These are phyloP conservation scores for Withania somnifera DNA, from an alignment of 305 asterid genomes.

Conservation along the genomic window DNA sequence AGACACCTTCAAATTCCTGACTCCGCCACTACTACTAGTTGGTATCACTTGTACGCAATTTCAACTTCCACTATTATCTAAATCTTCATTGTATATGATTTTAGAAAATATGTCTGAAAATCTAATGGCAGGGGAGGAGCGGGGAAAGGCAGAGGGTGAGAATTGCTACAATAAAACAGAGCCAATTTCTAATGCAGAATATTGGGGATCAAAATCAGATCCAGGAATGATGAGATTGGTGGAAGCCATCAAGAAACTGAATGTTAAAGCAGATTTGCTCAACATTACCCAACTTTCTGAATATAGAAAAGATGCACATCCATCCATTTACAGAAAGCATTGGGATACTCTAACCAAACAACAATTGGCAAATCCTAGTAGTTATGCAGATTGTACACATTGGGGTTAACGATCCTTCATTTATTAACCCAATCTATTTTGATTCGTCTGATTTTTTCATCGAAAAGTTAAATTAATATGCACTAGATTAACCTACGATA, in stretches of 20 bases:
- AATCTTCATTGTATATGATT: background rate
- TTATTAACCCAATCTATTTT: background rate
- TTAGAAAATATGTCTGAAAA: background rate
- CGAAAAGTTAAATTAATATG: background rate
- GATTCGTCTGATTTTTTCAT: background rate
- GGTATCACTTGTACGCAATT: background rate
- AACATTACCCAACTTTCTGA: constrained; percentile 50
- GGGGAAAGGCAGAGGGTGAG: constrained; percentile 19
- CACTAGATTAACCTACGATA: background rate
- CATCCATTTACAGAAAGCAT: constrained; percentile 33
- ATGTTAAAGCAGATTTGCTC: constrained; percentile 28
- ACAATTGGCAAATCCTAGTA: constrained; percentile 13
- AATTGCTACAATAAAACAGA: constrained; percentile 34
- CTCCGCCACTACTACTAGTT: background rate
- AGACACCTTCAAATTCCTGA: too few species aligned
- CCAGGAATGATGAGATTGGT: constrained; percentile 27
- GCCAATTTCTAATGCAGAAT: constrained; percentile 21
- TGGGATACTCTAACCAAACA: constrained; percentile 12
- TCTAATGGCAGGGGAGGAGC: constrained; percentile 18
- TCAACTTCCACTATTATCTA: background rate
- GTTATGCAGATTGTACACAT: constrained; percentile 56
- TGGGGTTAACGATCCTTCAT: constrained; percentile 15
- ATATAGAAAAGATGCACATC: constrained; percentile 57
- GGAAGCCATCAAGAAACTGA: constrained; percentile 30
- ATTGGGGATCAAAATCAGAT: constrained; percentile 28